Evolutionary conservation across 768 basidiomycete genomes (phyloP).

Genomic region (Tremella yokohamensis): DNA sequence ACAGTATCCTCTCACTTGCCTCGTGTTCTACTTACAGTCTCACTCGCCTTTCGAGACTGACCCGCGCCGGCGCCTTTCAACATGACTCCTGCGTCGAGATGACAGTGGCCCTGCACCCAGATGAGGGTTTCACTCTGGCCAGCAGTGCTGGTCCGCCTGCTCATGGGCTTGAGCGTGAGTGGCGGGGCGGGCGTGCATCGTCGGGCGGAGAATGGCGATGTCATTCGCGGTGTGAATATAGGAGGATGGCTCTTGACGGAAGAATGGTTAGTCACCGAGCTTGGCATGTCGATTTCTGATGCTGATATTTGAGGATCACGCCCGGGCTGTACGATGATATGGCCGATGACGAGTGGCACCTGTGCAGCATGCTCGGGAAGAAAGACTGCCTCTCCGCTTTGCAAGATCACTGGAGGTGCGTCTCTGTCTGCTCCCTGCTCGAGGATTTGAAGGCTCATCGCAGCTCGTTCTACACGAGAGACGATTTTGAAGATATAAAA

Average conservation of each 20-base stretch:
- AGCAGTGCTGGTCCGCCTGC: conserved; percentile 37
- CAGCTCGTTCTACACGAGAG: conserved; percentile 35
- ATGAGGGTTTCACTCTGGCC: conserved; percentile 25
- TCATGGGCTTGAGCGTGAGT: conserved; percentile 57
- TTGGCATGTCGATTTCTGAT: not conserved
- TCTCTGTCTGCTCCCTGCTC: not conserved
- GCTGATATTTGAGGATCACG: conserved; percentile 35
- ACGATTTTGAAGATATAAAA: conserved; percentile 36
- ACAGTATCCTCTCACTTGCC: too few species aligned
- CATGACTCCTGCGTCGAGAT: conserved; percentile 1
- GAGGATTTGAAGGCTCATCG: not conserved
- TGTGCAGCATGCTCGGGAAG: conserved; percentile 31
- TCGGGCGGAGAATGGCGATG: conserved; percentile 64
- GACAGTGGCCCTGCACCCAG: conserved; percentile 11
- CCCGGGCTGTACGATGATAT: conserved; percentile 35
- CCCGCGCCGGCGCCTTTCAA: not conserved
- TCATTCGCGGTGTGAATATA: conserved; percentile 52
- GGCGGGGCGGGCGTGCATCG: conserved; percentile 56
- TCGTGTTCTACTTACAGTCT: too few species aligned
- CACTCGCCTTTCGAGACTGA: not conserved
- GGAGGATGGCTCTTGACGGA: conserved; percentile 46
- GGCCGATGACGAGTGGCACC: conserved; percentile 40
- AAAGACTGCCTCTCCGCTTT: conserved; percentile 24
- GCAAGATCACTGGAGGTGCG: conserved; percentile 34
- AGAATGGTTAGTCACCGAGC: conserved; percentile 19